Base-by-base conservation (phyloP, 495 filamentous ascomycete genomes). In the Neurospora sp. region DNA sequence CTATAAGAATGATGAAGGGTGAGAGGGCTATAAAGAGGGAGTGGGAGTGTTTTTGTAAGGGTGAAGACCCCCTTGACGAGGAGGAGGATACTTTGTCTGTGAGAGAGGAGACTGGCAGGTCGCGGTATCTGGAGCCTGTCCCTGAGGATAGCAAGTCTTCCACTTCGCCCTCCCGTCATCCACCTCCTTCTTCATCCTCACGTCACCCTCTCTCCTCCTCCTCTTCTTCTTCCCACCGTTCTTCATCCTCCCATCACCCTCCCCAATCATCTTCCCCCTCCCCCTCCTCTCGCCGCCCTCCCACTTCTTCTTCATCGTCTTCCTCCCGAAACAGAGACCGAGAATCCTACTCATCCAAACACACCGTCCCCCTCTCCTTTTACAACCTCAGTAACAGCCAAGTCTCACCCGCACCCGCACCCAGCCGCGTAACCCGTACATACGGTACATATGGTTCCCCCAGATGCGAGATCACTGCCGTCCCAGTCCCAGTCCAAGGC, bases 281-380 rank as follows among this genome's bases (percentile, higher is more conserved):
- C 18, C 70, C 74, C 41, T 73, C 74, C n/a, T 18, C 39, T 37
- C 70, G 38, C 70, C 38, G 40, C 11, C 18, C 61, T 5, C 39
- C 42, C 40, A n/a, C 46, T 48, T 69, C 72, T 10, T 59, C 35
- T 7, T 69, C 53, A 42, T 70, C 66, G 40, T 73, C 70, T 68
- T 68, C 70, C n/a, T 1, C 18, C n/a, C 18, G 40, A 35, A 35
- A 7, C 39, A 31, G 10, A n/a, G 12, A 2, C 12, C 16, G 27
- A n/a, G 69, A 40, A 35, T 81, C 81, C 70, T 77, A 78, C 27
- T 80, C 78, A 66, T 88, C 84, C 73, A 92, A 88, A 14, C 97
- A 82, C 79, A 88, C 88, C 78, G 88, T 86, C 74, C 53, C 53
- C 14, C 27, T 66, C 11, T 66, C 53, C 27, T 61, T 61, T 7